Base-by-base conservation (phyloP, 257 asterid genomes). In the Penstemon davidsonii region DNA sequence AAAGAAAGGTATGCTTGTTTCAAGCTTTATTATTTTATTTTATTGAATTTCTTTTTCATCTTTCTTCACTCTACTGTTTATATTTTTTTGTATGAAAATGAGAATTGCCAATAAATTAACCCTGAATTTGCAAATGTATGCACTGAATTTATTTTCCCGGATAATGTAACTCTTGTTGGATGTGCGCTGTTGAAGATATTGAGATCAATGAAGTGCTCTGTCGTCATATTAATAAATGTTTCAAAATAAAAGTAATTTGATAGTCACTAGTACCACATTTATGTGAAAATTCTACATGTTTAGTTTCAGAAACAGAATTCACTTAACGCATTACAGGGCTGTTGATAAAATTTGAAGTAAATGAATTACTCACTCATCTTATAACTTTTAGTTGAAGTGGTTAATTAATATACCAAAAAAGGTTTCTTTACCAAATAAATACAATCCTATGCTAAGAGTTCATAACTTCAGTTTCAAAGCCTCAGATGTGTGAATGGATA, bases 1-100 rank as follows among this genome's bases (percentile, higher is more conserved):
- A 93, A 93, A 77, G 99, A 93, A 55, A 91, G 97, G 99, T 93
- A 84, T 39, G 69, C 62, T 42, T 79, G 44, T 71, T 38, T 74
- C 42, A 10, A 55, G 68, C 33, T 45, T 69, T 62, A 62, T 51
- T 25, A 25, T 25, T 25, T 25, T 46, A 25, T 36, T 59, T 52
- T 46, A 38, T 36, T 59, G 57, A n/a, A 51, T 63, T 50, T 71
- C 56, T 54, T 25, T 25, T 25, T 25, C 33, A 25, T 25, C 2
- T 25, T 25, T 25, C 33, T 40, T 40, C 55, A 39, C 52, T 56
- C 45, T 18, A 47, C 33, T 70, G 11, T 43, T 54, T 57, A 49
- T 54, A 19, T 44, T 44, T 69, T 15, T 67, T 64, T 56, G 61
- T 6, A 36, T 8, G 33, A 25, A 54, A 53, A 52, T 38, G 61